Base-by-base conservation (phyloP, 108 stramenopile genomes). In the Nitzschia inconspicua region DNA sequence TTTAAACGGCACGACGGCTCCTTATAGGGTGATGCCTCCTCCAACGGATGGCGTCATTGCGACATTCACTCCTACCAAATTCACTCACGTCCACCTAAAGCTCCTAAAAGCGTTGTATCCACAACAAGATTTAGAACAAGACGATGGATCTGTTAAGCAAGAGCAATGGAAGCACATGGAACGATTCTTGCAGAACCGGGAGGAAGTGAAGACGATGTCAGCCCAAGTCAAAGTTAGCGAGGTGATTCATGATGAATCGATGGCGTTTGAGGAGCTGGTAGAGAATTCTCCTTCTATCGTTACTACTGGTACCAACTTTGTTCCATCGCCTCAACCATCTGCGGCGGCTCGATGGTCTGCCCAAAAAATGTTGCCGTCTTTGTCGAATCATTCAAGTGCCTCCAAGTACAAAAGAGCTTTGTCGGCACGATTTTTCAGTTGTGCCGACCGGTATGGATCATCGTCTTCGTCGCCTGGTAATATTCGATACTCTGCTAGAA, bases 81-180 rank as follows among this genome's bases (percentile, higher is more conserved):
- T 70, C 46, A 26, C 62, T 3, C 60, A 20, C 13, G 44, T 70
- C 4, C 68, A 70, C 22, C 52, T 70, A 11, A 42, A 62, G 28
- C 16, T 70, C 29, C 25, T 70, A 18, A 37, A 48, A 13, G 31
- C 60, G 1, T 20, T 70, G 46, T 70, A 70, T 22, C 47, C 47
- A 20, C 18, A 47, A 44, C 18, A 47, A 31, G 20, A 34, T 18
- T 4, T 22, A 2, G 31, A 40, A 20, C 3, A 41, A 6, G 66
- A 49, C 4, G 70, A 73, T 31, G 42, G 25, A 1, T 25, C 19
- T 5, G 32, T 73, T 20, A 25, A 42, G 1, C 52, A 54, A 27
- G 51, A 54, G 10, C 27, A 64, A 11, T 73, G 62, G 40, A 22
- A 37, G 7, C 40, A 51, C 3, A 67, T 74, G 25, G 25, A 67